Evolutionary conservation across 129 eudicot species (phyloP).

Genomic region (Deinandra increscens): DNA sequence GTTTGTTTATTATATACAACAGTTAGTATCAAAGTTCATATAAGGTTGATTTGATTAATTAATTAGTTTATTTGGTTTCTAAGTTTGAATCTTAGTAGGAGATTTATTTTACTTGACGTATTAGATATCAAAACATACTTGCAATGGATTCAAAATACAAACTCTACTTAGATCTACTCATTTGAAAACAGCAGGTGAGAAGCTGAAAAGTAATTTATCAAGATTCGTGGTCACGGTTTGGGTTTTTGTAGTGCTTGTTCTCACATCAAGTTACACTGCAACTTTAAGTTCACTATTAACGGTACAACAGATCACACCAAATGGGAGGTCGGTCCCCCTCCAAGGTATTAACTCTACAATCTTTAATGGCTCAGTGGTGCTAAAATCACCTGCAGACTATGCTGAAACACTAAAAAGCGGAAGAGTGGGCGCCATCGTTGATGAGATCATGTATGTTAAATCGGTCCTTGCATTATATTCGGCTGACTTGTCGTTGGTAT

Average conservation of each 20-base stretch:
- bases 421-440: conserved; percentile 40
- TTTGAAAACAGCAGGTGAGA: conserved; percentile 34
- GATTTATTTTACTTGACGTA: too few relatives aligned
- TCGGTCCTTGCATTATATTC: conserved; percentile 25
- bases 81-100: too few relatives aligned
- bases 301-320: conserved; percentile 41
- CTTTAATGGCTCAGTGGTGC: background rate
- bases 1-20: too few relatives aligned
- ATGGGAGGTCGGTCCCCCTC: conserved; percentile 14
- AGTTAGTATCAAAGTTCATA: too few relatives aligned
- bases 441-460: conserved; percentile 49
- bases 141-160: too few relatives aligned
- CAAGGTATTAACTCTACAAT: conserved; percentile 1
- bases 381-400: conserved; percentile 25
- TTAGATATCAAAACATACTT: too few relatives aligned
- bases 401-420: conserved; percentile 40
- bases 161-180: too few relatives aligned
- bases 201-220: conserved; percentile 40
- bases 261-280: conserved; percentile 61
- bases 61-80: too few relatives aligned
- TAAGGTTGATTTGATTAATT: too few relatives aligned
- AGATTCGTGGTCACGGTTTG: conserved; percentile 41
- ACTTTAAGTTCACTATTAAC: conserved; percentile 56
- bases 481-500: conserved; percentile 16
- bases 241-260: conserved; percentile 49